Conservation (phyloP, 1,139 yeast genomes). For the Pichia sp. region DNA sequence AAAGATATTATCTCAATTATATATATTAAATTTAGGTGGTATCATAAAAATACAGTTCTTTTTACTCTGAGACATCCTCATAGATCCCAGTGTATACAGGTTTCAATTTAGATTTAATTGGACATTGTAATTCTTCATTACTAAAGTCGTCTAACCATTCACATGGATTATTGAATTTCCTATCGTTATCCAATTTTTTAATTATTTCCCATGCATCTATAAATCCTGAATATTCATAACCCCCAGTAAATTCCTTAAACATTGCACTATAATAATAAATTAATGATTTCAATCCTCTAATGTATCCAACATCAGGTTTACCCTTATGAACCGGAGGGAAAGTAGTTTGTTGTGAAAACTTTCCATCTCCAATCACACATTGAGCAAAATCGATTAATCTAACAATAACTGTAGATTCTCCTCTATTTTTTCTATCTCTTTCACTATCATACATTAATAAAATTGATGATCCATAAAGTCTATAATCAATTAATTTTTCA, state of each 20-base stretch:
- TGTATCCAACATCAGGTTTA: slow-evolving; percentile 72
- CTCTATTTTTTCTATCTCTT: slow-evolving; percentile 23
- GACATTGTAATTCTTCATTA: slow-evolving; percentile 29
- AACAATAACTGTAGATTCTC: slow-evolving; percentile 34
- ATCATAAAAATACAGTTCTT: not conserved
- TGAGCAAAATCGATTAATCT: slow-evolving; percentile 95
- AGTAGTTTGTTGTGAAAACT: slow-evolving; percentile 33
- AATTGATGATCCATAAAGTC: slow-evolving; percentile 88
- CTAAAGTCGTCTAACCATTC: slow-evolving; percentile 48
- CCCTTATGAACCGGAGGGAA: slow-evolving; percentile 67
- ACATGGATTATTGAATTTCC: slow-evolving; percentile 28
- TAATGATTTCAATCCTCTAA: slow-evolving; percentile 71
- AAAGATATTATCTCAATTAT: not conserved
- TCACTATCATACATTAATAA: slow-evolving; percentile 73
- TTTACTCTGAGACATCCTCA: slow-evolving; percentile 27
- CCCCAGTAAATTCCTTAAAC: slow-evolving; percentile 43
- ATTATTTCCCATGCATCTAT: slow-evolving; percentile 27
- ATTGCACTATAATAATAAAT: slow-evolving; percentile 53
- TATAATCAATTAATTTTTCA: slow-evolving; percentile 58
- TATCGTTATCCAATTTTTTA: slow-evolving; percentile 25
- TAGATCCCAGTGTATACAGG: slow-evolving; percentile 22
- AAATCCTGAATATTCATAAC: slow-evolving; percentile 22
- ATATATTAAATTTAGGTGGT: too few relatives aligned
- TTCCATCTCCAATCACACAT: slow-evolving; percentile 69
- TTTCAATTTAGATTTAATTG: slow-evolving; percentile 20